Conservation (phyloP, 306 rosid species). For the Pyrus betulifolia region DNA sequence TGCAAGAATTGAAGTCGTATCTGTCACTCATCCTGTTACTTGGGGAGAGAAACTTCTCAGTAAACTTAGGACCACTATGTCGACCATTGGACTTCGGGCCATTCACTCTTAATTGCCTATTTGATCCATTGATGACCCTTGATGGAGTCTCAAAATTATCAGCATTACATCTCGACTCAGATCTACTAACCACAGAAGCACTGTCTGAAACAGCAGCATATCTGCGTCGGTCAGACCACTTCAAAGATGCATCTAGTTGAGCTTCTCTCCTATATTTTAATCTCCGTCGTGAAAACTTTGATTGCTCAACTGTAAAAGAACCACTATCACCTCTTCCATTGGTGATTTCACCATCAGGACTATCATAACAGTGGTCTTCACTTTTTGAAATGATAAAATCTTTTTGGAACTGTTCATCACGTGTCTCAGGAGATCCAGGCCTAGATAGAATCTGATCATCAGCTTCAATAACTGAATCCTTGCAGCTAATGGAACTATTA, state of each 20-base stretch:
- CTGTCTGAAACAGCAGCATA: conserved; percentile 51
- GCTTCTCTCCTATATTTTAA: conserved; percentile 52
- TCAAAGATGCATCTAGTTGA: conserved; percentile 54
- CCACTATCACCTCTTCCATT: conserved; percentile 38
- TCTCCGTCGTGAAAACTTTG: conserved; percentile 51
- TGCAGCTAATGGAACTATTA: conserved; percentile 35
- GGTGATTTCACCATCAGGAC: conserved; percentile 43
- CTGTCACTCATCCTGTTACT: conserved; percentile 50
- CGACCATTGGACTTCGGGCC: conserved; percentile 57
- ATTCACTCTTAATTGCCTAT: conserved; percentile 50
- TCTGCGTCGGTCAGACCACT: conserved; percentile 71
- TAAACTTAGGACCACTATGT: conserved; percentile 54
- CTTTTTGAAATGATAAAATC: conserved; percentile 31
- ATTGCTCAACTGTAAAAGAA: conserved; percentile 50
- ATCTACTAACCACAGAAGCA: conserved; percentile 37
- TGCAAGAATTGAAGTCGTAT: conserved; percentile 66
- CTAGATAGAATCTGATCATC: conserved; percentile 37
- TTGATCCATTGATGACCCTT: conserved; percentile 38
- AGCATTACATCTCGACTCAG: conserved; percentile 52
- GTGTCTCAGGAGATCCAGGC: conserved; percentile 50
- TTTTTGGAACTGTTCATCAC: conserved; percentile 43
- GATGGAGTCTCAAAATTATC: conserved; percentile 55
- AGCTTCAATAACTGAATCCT: conserved; percentile 43
- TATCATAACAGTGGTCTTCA: conserved; percentile 37
- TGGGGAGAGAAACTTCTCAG: conserved; percentile 57